Evolutionary conservation across 148 eudicot species (phyloP).

Genomic region (Silene conica): DNA sequence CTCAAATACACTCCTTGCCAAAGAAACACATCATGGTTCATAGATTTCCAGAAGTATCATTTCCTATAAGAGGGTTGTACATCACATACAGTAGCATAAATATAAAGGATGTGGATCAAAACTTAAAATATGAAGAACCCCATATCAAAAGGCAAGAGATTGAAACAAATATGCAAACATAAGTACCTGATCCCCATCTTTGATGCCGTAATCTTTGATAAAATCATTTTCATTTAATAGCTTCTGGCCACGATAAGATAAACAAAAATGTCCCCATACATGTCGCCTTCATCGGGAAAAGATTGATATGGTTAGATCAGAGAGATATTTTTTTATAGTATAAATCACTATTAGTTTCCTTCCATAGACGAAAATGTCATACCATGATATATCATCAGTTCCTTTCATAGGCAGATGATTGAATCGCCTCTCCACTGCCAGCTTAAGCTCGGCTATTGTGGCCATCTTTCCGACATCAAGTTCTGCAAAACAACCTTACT

Average conservation of each 20-base stretch:
- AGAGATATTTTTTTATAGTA: neutral
- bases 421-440: slow-evolving; percentile 57
- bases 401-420: slow-evolving; percentile 46
- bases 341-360: neutral
- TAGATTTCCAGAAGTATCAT: no score
- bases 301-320: neutral
- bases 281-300: slow-evolving; percentile 49
- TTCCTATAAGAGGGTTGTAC: neutral
- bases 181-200: slow-evolving; percentile 76
- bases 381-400: slow-evolving; percentile 71
- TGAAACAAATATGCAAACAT: slow-evolving; percentile 1
- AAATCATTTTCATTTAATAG: slow-evolving; percentile 44
- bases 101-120: neutral
- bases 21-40: neutral
- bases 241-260: slow-evolving; percentile 63
- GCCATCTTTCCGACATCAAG: slow-evolving; percentile 51
- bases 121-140: neutral
- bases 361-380: neutral
- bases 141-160: neutral
- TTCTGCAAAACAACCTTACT: slow-evolving; percentile 32
- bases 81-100: neutral
- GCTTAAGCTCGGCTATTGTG: slow-evolving; percentile 59
- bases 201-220: slow-evolving; percentile 48
- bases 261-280: slow-evolving; percentile 91
- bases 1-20: neutral